These are phyloP conservation scores for Rickenella mellea DNA, from an alignment of 768 basidiomycete genomes.

Conservation along the genomic window DNA sequence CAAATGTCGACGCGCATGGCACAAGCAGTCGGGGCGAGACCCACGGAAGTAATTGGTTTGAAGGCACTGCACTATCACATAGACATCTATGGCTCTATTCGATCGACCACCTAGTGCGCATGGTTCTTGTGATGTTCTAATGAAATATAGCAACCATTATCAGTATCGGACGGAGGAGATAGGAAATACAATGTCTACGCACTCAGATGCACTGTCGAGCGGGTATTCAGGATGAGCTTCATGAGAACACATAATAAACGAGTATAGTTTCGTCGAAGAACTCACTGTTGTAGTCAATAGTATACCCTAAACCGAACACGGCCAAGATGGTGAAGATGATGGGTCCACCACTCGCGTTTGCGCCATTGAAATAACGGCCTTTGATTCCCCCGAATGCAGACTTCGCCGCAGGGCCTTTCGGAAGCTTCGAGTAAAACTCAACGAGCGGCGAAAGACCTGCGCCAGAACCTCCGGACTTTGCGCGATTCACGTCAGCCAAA, in stretches of 20 bases:
- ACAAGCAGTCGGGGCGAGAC: no score
- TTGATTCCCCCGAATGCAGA: constrained; percentile 58
- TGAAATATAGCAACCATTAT: constrained; percentile 16
- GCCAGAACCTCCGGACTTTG: constrained; percentile 72
- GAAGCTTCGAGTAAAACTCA: constrained; percentile 93
- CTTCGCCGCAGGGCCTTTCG: constrained; percentile 71
- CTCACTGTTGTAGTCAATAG: constrained; percentile 85
- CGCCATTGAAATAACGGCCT: constrained; percentile 74
- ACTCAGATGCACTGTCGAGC: constrained; percentile 72
- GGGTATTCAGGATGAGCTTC: constrained; percentile 7
- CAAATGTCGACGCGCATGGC: no score
- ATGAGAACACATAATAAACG: not conserved
- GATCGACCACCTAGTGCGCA: no score
- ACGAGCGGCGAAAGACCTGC: constrained; percentile 78
- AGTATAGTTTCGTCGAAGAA: constrained; percentile 13
- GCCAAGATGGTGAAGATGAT: constrained; percentile 52
- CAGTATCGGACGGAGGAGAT: not conserved
- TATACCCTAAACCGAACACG: constrained; percentile 74
- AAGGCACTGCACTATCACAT: no score
- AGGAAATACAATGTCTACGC: constrained; percentile 21
- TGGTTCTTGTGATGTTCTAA: constrained; percentile 89
- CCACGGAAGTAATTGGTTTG: no score
- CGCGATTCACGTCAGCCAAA: constrained; percentile 6
- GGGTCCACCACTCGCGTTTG: constrained; percentile 73
- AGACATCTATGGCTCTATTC: no score